Percentiles rank a stretch among this genome's conserved stretches.
Evolutionary conservation across 192 early-diverging fungal species (phyloP).

Genomic region (Coemansia sp.): DNA sequence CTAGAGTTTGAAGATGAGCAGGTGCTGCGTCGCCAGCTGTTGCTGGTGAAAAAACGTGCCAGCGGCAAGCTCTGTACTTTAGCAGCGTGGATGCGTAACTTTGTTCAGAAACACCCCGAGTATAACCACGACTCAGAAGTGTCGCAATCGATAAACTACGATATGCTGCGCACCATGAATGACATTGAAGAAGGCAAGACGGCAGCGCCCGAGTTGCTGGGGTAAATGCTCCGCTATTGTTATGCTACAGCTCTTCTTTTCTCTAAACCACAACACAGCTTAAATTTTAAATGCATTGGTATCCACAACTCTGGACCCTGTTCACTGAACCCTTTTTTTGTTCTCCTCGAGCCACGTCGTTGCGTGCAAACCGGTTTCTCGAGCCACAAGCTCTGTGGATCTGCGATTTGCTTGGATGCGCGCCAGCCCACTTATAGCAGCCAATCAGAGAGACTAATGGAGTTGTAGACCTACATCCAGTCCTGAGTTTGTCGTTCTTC

Average conservation of each 20-base stretch:
- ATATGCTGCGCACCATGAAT: conserved; percentile 62
- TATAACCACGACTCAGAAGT: conserved; percentile 91
- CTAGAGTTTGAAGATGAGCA: conserved; percentile 71
- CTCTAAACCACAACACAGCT: neutral
- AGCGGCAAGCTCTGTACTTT: conserved; percentile 80
- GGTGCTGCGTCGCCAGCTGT: conserved; percentile 72
- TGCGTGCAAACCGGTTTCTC: neutral
- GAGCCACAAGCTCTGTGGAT: neutral
- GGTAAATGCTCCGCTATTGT: conserved; percentile 5
- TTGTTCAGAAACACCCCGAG: conserved; percentile 78
- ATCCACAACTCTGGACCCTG: neutral
- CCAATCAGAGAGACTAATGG: neutral
- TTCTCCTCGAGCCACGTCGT: neutral
- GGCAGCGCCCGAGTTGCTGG: conserved; percentile 40
- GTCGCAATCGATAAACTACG: conserved; percentile 76
- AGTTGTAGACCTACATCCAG: neutral
- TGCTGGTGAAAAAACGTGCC: conserved; percentile 74
- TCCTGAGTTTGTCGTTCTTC: neutral
- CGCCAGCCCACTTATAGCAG: neutral
- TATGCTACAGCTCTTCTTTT: neutral
- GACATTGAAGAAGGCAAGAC: conserved; percentile 49
- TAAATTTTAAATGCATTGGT: neutral
- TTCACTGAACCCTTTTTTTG: neutral
- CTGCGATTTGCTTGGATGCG: neutral
- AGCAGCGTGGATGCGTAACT: conserved; percentile 88